A percentile compares a stretch with the other conserved stretches of the same genome.
These are phyloP conservation scores for Daldinia bambusicola DNA, from an alignment of 495 filamentous ascomycete genomes.

Conservation along the genomic window DNA sequence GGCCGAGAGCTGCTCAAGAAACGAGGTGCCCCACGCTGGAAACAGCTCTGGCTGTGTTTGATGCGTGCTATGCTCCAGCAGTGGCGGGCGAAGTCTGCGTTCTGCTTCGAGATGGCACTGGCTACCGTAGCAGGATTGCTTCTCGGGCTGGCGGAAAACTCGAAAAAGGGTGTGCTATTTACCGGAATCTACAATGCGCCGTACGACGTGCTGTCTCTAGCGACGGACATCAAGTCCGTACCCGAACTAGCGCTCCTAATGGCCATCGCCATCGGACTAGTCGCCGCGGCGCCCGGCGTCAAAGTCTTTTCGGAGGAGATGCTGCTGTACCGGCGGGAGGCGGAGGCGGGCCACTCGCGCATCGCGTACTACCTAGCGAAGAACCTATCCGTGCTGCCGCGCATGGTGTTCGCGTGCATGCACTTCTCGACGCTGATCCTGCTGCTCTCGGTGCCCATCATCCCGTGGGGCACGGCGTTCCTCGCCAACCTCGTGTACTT, in stretches of 20 bases:
- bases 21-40: constrained; percentile 59
- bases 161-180: constrained; percentile 62
- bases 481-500: constrained; percentile 64
- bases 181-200: constrained; percentile 60
- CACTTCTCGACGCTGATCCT: constrained; percentile 66
- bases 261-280: constrained; percentile 65
- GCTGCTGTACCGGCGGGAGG: constrained; percentile 62
- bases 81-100: constrained; percentile 57
- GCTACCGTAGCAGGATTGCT: constrained; percentile 62
- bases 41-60: constrained; percentile 62
- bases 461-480: constrained; percentile 57
- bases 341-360: constrained; percentile 63
- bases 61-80: constrained; percentile 64
- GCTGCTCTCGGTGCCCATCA: constrained; percentile 61
- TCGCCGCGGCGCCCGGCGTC: constrained; percentile 63
- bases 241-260: constrained; percentile 62
- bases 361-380: constrained; percentile 69
- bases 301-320: constrained; percentile 68
- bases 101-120: constrained; percentile 64
- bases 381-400: constrained; percentile 56
- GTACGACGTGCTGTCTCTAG: constrained; percentile 62
- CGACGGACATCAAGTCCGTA: constrained; percentile 59
- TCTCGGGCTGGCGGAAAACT: constrained; percentile 62
- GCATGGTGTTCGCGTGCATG: constrained; percentile 61
- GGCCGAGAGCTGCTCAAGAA: constrained; percentile 48